Base-by-base conservation (phyloP, 768 basidiomycete genomes). In the Ramaria sp. region DNA sequence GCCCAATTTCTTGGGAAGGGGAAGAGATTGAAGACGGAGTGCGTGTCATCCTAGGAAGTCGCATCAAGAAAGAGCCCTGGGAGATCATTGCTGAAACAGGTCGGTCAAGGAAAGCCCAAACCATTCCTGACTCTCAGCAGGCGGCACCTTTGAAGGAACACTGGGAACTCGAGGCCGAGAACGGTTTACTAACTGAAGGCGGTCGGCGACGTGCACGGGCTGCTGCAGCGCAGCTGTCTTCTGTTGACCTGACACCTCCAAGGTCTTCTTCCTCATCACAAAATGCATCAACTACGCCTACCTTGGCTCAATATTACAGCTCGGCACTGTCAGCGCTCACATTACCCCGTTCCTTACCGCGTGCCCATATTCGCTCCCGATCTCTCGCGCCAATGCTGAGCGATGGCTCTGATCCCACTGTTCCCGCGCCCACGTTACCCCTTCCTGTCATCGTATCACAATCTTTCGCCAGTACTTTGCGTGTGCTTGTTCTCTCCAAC, bases 161-260 rank as follows among this genome's bases (percentile, higher is more conserved):
- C n/a, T 89, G 87, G 87, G 88, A 90, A 61, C 75, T 86, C 31
- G 86, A 88, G 59, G 85, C 84, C 0, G 86, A 89, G 63, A 82
- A 82, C 59, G 86, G 86, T 0, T 65, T 89, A 49, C 64, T 84
- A 31, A 86, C 86, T 0, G 89, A 89, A 62, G 88, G 86, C 19
- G 86, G 82, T 17, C 79, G 77, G 61, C 72, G 86, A 37, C 77
- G 84, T 19, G 81, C 82, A 20, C 72, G 82, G 58, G 84, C 82
- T 0, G 72, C 71, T 5, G 79, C 78, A 17, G 64, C 67, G 5
- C 59, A 65, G 1, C 63, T 66, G 4, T 60, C 67, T 10, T 19
- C 41, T 5, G 51, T 58, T 4, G 31, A 53, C 27, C 10, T 41
- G 11, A 33, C 60, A 1, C 24, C 60, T 1, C 34, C 24, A 20